Percentiles rank a stretch among this genome's conserved stretches.
Evolutionary conservation across 179 eudicot genomes (phyloP).

Genomic region (Drosera spatulata): DNA sequence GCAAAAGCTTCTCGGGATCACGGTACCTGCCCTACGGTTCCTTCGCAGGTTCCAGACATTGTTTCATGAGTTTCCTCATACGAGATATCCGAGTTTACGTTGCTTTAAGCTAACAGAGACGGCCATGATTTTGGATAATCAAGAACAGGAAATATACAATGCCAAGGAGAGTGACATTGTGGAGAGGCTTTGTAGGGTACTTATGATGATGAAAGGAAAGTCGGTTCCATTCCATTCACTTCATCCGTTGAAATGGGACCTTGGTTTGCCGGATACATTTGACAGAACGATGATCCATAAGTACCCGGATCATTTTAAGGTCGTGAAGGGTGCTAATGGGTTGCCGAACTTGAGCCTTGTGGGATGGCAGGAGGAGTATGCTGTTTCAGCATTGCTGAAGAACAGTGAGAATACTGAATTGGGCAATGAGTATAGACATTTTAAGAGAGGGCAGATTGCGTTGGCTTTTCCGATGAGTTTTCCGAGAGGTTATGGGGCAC

Average conservation of each 20-base stretch:
- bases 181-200: constrained; percentile 17
- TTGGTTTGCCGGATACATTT: constrained; percentile 81
- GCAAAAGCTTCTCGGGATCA: constrained; percentile 68
- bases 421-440: constrained; percentile 32
- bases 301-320: constrained; percentile 43
- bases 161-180: constrained; percentile 19
- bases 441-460: constrained; percentile 50
- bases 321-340: constrained; percentile 43
- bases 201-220: constrained; percentile 29
- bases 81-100: constrained; percentile 62
- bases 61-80: constrained; percentile 69
- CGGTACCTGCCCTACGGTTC: constrained; percentile 78
- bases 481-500: constrained; percentile 82
- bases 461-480: constrained; percentile 67
- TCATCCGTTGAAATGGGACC: constrained; percentile 64
- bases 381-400: constrained; percentile 58
- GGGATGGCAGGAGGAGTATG: constrained; percentile 49
- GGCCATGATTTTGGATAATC: constrained; percentile 34
- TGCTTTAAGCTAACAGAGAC: constrained; percentile 62
- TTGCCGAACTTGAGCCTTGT: constrained; percentile 38
- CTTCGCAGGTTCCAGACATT: constrained; percentile 80
- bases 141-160: constrained; percentile 23
- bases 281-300: constrained; percentile 32
- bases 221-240: constrained; percentile 13
- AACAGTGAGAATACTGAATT: constrained; percentile 25